Evolutionary conservation across 2,329 filamentous ascomycete species (phyloP), one percentile per base, ranked within the genome.

Genomic region (Cercospora beticola): DNA sequence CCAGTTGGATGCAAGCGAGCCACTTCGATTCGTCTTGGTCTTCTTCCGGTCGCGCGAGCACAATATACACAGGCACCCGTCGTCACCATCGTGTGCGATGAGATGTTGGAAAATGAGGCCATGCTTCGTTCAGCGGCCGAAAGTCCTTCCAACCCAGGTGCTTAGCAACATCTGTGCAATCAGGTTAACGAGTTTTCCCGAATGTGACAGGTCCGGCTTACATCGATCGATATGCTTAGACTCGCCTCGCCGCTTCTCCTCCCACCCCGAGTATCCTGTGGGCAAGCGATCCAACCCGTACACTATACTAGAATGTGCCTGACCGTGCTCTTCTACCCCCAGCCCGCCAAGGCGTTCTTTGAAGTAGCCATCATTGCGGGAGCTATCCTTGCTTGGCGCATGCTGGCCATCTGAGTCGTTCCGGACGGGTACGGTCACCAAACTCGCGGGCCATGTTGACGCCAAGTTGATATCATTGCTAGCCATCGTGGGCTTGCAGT

Each of bases 241-340:
- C 5, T 57, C 59, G 7, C 46, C 52, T 10, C 56, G 18, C 10
- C 67, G 63, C 28, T 83, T 81, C 26, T 28, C 26, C 59, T 87
- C 82, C 72, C 83, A 85, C 0, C 88, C 73, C 0, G 77, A 79
- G 74, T 87, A 90, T 2, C 86, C 86, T 4, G 81, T 76, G 1
- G 88, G 88, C 0, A 89, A 77, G 16, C 76, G 74, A 64, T 87
- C 82, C 0, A 90, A 79, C 2, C 78, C 80, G 74, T 88, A 88
- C 1, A 61, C 71, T 8, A 66, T 58, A 61, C 69, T 70, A 5
- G 62, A 56, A 28, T 59, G 66, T 4, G 43, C 46, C 2, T 23
- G 31, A 21, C 66, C 67, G 16, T 62, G 61, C 9, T 75, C 69
- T 54, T 74, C 74, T 14, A 70, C 69, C 74, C 75, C 77, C 59